Evolutionary conservation across 179 eudicot genomes (phyloP).

Genomic region (Monotropa hypopitys): DNA sequence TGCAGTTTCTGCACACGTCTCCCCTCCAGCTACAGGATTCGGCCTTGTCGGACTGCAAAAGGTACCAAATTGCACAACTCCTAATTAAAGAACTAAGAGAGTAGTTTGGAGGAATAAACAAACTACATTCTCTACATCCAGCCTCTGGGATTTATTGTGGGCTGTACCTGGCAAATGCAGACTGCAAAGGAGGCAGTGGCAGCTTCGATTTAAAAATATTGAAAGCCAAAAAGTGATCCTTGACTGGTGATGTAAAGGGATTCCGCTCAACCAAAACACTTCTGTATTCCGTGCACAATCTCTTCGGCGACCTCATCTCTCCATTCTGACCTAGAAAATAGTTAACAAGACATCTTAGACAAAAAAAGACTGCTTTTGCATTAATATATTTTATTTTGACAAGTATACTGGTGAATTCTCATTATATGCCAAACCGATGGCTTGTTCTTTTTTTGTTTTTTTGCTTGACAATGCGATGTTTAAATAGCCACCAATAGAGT

Average conservation of each 20-base stretch:
- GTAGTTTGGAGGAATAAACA: not conserved
- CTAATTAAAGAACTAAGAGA: conserved; percentile 2
- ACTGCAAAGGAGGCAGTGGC: conserved; percentile 78
- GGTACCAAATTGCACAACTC: conserved; percentile 2
- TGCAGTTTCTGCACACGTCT: conserved; percentile 95
- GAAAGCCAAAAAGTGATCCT: conserved; percentile 56
- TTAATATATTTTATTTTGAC: too few species aligned
- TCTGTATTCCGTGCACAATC: conserved; percentile 67
- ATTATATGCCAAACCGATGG: not conserved
- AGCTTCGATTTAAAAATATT: conserved; percentile 63
- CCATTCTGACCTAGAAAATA: conserved; percentile 55
- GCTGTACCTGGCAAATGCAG: conserved; percentile 85
- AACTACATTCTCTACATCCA: not conserved
- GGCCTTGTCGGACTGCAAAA: conserved; percentile 68
- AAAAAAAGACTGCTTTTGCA: not conserved
- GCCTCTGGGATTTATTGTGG: not conserved
- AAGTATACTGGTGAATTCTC: not conserved
- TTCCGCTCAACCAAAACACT: conserved; percentile 84
- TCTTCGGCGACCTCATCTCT: conserved; percentile 79
- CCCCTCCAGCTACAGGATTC: conserved; percentile 91
- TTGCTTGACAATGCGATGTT: not conserved
- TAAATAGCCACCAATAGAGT: not conserved
- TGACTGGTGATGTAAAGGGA: conserved; percentile 82
- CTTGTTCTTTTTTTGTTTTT: too few species aligned
- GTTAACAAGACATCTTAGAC: not conserved